A percentile compares a stretch with the other conserved stretches of the same genome.
These are phyloP conservation scores for Botrytis galanthina DNA, from an alignment of 2,329 filamentous ascomycete genomes.

Conservation along the genomic window DNA sequence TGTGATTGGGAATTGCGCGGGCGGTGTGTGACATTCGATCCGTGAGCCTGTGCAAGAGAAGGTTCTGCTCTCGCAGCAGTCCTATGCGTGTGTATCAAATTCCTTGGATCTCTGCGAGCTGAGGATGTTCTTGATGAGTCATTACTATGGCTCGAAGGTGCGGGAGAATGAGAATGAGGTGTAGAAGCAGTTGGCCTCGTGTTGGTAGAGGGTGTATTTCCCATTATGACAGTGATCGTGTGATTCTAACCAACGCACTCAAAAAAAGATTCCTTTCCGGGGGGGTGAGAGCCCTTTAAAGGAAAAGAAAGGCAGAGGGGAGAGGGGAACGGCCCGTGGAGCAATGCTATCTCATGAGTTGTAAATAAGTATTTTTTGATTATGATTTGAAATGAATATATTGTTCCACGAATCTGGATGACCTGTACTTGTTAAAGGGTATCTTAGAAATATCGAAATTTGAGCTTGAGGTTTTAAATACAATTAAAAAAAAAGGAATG, in stretches of 20 bases:
- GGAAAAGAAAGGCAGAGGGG: not conserved
- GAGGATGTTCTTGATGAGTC: constrained; percentile 32
- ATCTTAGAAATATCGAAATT: constrained; percentile 5
- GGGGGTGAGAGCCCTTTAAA: not conserved
- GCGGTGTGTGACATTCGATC: constrained; percentile 36
- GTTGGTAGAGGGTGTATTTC: constrained; percentile 45
- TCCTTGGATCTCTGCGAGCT: constrained; percentile 45
- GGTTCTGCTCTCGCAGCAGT: constrained; percentile 60
- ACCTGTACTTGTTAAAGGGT: not conserved
- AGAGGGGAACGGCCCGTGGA: not conserved
- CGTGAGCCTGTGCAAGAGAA: constrained; percentile 56
- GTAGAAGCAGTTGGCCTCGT: constrained; percentile 42
- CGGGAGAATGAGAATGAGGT: constrained; percentile 33
- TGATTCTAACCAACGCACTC: constrained; percentile 19
- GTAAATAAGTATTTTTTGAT: constrained; percentile 2
- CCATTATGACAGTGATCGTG: constrained; percentile 41
- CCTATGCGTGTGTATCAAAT: constrained; percentile 54
- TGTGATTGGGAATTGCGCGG: constrained; percentile 32
- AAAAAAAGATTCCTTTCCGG: not conserved
- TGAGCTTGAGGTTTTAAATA: not conserved
- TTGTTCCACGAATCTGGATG: not conserved
- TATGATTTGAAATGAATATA: constrained; percentile 1
- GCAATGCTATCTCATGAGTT: not conserved
- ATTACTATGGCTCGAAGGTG: constrained; percentile 35
- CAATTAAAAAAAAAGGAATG: not conserved